A percentile compares a stretch with the other conserved stretches of the same genome.
phyloP scores from a whole-genome alignment of 305 asterid species.

The Withania somnifera region DNA sequence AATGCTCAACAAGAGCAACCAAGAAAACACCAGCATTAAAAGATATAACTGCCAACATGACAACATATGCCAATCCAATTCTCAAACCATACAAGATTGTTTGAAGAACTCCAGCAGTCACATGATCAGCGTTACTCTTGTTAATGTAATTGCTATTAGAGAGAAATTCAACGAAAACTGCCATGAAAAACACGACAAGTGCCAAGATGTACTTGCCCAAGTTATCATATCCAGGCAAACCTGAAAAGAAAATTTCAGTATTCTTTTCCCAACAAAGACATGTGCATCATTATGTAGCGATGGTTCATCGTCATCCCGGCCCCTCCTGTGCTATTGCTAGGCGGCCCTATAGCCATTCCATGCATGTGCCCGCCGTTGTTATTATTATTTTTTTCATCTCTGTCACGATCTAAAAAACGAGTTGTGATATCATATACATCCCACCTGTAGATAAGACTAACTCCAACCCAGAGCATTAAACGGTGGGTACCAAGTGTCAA shows the following conservation, averaged over 20 bases:
- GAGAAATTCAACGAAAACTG: conserved; percentile 44
- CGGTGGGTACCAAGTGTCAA: too few relatives aligned
- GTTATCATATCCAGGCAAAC: conserved; percentile 56
- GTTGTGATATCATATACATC: too few relatives aligned
- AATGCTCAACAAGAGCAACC: conserved; percentile 50
- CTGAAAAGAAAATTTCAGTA: conserved; percentile 48
- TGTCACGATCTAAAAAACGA: too few relatives aligned
- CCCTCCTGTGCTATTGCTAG: not conserved
- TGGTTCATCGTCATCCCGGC: conserved; percentile 2
- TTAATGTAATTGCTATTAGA: conserved; percentile 29
- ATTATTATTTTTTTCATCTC: not conserved
- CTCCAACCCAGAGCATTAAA: too few relatives aligned
- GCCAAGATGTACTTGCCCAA: conserved; percentile 49
- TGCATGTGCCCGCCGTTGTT: not conserved
- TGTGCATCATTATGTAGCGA: conserved; percentile 64
- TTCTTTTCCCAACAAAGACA: conserved; percentile 69
- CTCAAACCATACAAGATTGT: conserved; percentile 32
- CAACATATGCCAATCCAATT: conserved; percentile 33
- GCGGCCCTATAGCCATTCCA: conserved; percentile 1
- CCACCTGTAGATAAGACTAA: too few relatives aligned
- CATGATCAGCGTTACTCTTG: not conserved
- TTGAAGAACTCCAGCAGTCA: conserved; percentile 26
- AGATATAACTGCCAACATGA: conserved; percentile 74
- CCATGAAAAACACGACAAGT: conserved; percentile 33
- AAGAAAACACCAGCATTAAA: conserved; percentile 64